A percentile compares a stretch with the other conserved stretches of the same genome.
Conservation (phyloP, 1,284 basidiomycete species). For the Cystobasidium pallidum region DNA sequence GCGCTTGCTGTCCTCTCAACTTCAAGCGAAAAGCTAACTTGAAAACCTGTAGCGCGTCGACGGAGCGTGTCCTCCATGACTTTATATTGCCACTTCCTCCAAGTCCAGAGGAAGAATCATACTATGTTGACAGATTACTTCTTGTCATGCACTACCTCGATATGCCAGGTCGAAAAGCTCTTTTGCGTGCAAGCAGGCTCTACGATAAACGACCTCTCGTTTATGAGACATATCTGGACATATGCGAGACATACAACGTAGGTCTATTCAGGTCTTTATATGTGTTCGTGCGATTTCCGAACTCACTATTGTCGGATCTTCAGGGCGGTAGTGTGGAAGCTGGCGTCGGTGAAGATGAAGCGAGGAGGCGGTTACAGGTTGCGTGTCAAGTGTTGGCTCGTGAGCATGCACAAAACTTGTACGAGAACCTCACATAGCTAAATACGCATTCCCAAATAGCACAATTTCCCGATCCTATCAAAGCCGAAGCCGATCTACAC, state of each 20-base stretch:
- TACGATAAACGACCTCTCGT: constrained; percentile 68
- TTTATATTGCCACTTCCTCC: constrained; percentile 80
- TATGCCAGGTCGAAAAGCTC: constrained; percentile 63
- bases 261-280: constrained; percentile 52
- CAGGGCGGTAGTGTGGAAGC: constrained; percentile 85
- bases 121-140: constrained; percentile 83
- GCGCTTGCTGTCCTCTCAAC: too few relatives aligned
- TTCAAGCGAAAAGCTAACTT: too few relatives aligned
- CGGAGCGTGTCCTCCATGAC: constrained; percentile 70
- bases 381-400: constrained; percentile 63
- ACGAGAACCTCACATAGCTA: constrained; percentile 44
- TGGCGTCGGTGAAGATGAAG: constrained; percentile 66
- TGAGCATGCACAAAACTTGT: constrained; percentile 54
- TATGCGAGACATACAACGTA: constrained; percentile 79
- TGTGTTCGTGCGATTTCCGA: neutral
- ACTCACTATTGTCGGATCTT: neutral
- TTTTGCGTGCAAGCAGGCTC: constrained; percentile 69
- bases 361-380: constrained; percentile 63
- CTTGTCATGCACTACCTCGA: constrained; percentile 74
- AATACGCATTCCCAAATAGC: constrained; percentile 55
- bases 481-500: constrained; percentile 75
- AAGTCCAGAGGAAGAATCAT: constrained; percentile 69
- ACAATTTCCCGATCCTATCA: constrained; percentile 70
- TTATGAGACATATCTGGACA: constrained; percentile 68
- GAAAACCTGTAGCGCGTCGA: constrained; percentile 66